Evolutionary conservation across 139 green algal genomes (phyloP), one percentile per base, ranked within the genome.

Genomic region (Coelastrella sp.): DNA sequence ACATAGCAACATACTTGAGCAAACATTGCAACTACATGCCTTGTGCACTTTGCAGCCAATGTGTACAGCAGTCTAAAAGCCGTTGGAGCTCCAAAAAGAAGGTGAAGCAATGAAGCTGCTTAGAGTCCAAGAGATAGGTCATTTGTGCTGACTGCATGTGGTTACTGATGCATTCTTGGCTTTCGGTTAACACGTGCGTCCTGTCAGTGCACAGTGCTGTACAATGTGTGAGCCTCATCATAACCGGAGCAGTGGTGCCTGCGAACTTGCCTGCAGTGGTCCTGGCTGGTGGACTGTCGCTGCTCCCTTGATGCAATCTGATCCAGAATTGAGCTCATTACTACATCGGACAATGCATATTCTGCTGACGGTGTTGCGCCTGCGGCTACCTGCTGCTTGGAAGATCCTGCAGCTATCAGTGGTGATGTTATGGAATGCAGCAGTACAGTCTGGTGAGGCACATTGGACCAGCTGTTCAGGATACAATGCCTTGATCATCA

Each of bases 271-370:
- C 27, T 66, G 53, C 75, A 82, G 75, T 3, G 25, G 25, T 23
- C 34, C 76, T 53, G 89, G 84, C 40, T 96, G 93, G 93, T 96
- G 92, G 92, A 94, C 89, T 17, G 87, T 96, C 35, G 83, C 89
- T 9, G 85, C 91, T 21, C 78, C 82, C 6, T 85, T 88, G 8
- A 88, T 89, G 7, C 86, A 91, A 75, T 78, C 88, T 5, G 83
- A 87, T 1, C 34, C 87, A 13, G 73, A 69, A 15, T 71, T 94
- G 71, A 84, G 81, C 45, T 34, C 60, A 4, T 63, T 89, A 17
- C 79, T 93, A 72, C 83, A 91, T 57, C 86, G 92, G 37, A 87
- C 89, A 27, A 81, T 95, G 76, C 38, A 78, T 75, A 91, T 96
- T 68, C 86, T 96, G 67, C 72, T 91, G 50, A 84, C 85, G 17